Percentiles rank a stretch among this genome's conserved stretches.
Conservation (phyloP, 2,329 filamentous ascomycete species). For the Colletotrichum phormii region DNA sequence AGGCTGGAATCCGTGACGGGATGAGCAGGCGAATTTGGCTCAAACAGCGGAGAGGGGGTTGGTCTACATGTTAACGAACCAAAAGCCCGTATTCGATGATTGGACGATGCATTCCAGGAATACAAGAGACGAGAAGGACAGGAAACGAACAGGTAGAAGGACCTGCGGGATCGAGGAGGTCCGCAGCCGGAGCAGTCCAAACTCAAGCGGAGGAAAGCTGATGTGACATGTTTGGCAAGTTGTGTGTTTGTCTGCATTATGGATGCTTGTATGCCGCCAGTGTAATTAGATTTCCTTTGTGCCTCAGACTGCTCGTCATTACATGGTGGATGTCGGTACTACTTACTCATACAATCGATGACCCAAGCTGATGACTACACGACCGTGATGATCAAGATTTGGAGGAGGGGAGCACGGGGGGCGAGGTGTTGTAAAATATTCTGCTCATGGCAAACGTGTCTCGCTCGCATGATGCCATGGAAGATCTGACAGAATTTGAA, state of each 20-base stretch:
- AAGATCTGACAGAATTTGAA: constrained; percentile 15
- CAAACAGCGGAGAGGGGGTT: neutral
- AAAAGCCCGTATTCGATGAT: neutral
- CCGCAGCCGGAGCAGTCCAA: neutral
- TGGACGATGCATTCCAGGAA: neutral
- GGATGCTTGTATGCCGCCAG: constrained; percentile 30
- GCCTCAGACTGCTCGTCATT: neutral
- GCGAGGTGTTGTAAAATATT: neutral
- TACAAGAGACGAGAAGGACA: neutral
- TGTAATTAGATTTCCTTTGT: neutral
- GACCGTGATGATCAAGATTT: neutral
- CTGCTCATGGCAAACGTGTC: neutral
- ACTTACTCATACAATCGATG: neutral
- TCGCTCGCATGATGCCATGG: constrained; percentile 1
- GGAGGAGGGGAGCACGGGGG: too few species aligned
- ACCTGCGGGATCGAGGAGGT: neutral
- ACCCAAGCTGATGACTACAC: neutral
- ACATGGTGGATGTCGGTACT: too few species aligned
- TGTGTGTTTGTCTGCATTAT: neutral
- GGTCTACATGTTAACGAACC: neutral
- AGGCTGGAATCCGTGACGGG: neutral
- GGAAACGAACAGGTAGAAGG: neutral
- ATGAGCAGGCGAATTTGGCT: constrained; percentile 4
- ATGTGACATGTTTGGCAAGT: constrained; percentile 1
- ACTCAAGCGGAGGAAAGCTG: neutral